These are phyloP conservation scores for Fusarium hainanense DNA, from an alignment of 2,329 filamentous ascomycete species.

Conservation along the genomic window DNA sequence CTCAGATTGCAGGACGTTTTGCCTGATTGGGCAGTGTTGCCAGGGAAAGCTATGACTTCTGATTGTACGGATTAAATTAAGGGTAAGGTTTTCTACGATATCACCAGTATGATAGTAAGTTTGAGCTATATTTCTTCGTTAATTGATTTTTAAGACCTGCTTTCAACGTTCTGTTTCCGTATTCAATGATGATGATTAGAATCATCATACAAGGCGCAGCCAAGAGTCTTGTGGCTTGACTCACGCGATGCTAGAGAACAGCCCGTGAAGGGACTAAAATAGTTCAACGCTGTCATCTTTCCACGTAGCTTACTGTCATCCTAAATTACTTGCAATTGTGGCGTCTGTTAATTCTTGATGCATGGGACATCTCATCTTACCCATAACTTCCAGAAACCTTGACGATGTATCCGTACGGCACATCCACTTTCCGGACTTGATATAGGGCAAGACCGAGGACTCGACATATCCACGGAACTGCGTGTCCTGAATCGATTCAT, in stretches of 20 bases:
- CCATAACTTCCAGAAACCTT: not conserved
- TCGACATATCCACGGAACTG: not conserved
- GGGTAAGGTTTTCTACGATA: not conserved
- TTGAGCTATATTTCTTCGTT: not conserved
- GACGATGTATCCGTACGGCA: not conserved
- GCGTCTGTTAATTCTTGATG: not conserved
- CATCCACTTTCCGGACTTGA: not conserved
- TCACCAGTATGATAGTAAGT: not conserved
- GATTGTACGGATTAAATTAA: not conserved
- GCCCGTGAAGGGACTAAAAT: not conserved
- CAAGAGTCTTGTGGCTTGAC: conserved; percentile 14
- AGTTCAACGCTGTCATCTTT: not conserved
- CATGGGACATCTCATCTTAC: not conserved
- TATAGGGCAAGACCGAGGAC: not conserved
- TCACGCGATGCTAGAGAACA: not conserved
- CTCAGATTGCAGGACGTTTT: conserved; percentile 20
- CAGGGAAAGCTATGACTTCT: conserved; percentile 6
- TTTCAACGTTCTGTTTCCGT: not conserved
- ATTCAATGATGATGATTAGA: not conserved
- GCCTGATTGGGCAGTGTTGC: conserved; percentile 24
- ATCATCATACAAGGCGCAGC: conserved; percentile 6
- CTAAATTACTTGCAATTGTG: not conserved
- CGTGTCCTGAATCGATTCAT: not conserved
- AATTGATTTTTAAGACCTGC: not conserved
- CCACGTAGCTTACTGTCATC: not conserved